Conservation (phyloP, 805 yeast genomes). For the Brettanomyces anomalus region DNA sequence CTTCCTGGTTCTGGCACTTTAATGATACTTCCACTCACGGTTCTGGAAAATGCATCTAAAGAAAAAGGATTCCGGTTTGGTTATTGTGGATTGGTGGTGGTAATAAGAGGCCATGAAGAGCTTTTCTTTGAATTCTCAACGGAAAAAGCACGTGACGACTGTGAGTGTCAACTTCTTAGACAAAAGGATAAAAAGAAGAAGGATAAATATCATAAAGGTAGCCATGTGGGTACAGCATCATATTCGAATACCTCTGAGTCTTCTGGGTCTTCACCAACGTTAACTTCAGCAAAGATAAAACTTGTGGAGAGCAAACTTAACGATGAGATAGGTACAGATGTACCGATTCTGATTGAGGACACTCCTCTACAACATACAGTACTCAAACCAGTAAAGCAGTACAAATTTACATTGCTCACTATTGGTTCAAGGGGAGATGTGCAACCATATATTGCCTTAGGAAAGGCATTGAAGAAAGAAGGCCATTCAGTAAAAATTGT, state of each 20-base stretch:
- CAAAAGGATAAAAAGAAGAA: constrained; percentile 37
- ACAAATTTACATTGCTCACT: constrained; percentile 62
- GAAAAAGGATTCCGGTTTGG: constrained; percentile 65
- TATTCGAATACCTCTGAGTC: neutral
- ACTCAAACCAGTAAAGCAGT: constrained; percentile 45
- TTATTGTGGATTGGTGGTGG: constrained; percentile 62
- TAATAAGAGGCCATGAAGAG: constrained; percentile 69
- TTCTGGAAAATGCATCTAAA: constrained; percentile 59
- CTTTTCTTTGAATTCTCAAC: constrained; percentile 70
- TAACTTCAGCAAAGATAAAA: constrained; percentile 51
- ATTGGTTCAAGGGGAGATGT: constrained; percentile 97
- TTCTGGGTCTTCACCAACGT: neutral
- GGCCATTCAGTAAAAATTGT: constrained; percentile 84
- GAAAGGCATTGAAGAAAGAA: constrained; percentile 64
- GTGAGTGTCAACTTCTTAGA: constrained; percentile 43
- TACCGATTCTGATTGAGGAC: constrained; percentile 63
- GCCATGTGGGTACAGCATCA: neutral
- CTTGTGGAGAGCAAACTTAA: constrained; percentile 60
- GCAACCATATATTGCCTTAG: constrained; percentile 91
- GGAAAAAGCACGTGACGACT: constrained; percentile 59
- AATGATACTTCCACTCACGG: constrained; percentile 73
- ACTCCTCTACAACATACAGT: constrained; percentile 34
- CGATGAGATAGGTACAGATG: constrained; percentile 49
- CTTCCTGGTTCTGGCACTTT: constrained; percentile 69
- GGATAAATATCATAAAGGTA: neutral